Evolutionary conservation across 495 filamentous ascomycete species (phyloP).

Genomic region (Pseudotulostoma volvatum): DNA sequence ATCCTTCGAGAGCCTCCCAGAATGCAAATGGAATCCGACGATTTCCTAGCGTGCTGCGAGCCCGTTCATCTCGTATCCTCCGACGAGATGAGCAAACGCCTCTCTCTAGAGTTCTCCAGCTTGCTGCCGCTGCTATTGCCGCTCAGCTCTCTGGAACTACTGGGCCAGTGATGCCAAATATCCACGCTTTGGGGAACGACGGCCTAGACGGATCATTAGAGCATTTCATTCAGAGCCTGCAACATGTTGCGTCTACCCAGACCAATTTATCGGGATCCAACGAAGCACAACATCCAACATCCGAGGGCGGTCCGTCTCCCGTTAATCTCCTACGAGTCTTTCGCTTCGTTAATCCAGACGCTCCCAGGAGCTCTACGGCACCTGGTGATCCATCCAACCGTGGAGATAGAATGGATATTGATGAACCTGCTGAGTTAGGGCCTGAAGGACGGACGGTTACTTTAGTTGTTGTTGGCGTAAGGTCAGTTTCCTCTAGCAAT

Average conservation of each 20-base stretch:
- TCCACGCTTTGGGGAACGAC: constrained; percentile 41
- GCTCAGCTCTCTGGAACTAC: constrained; percentile 41
- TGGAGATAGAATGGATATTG: constrained; percentile 21
- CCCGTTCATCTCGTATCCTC: constrained; percentile 32
- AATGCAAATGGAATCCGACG: constrained; percentile 15
- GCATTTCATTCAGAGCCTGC: constrained; percentile 39
- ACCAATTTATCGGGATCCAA: constrained; percentile 20
- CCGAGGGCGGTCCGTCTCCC: constrained; percentile 17
- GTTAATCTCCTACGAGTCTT: constrained; percentile 46
- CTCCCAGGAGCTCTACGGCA: constrained; percentile 8
- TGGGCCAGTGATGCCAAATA: constrained; percentile 37
- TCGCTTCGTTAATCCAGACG: constrained; percentile 38
- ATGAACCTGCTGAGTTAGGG: constrained; percentile 30
- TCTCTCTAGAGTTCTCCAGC: constrained; percentile 38
- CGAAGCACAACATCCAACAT: constrained; percentile 13
- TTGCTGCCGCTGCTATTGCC: constrained; percentile 43
- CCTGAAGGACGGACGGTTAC: constrained; percentile 46
- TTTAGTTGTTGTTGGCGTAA: constrained; percentile 56
- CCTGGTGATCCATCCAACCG: constrained; percentile 7
- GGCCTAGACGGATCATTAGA: constrained; percentile 40
- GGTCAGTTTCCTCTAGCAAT: constrained; percentile 44
- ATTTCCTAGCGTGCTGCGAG: constrained; percentile 27
- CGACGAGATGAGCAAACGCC: constrained; percentile 42
- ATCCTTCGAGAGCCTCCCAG: constrained; percentile 3
- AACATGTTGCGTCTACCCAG: constrained; percentile 33